Evolutionary conservation across 2,329 filamentous ascomycete species (phyloP).

Genomic region (Arthroderma sp.): DNA sequence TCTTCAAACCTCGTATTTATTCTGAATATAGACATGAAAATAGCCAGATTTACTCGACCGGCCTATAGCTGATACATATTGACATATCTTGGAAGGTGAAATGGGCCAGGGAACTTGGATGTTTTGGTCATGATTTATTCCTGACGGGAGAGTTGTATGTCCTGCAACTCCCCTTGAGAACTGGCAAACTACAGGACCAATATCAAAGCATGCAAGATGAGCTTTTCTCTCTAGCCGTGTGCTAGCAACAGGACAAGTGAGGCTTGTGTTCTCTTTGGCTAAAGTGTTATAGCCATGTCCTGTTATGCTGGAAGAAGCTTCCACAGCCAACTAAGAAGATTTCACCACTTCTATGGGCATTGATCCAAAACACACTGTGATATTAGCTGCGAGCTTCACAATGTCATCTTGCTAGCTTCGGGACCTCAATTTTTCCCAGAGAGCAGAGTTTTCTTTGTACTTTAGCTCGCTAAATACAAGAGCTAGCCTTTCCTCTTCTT

Average conservation of each 20-base stretch:
- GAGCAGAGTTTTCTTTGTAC: neutral
- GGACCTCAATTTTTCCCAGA: neutral
- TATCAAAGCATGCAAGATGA: neutral
- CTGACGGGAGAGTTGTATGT: no score
- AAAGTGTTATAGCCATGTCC: neutral
- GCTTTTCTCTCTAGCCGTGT: neutral
- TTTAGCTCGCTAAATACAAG: neutral
- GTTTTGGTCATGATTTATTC: no score
- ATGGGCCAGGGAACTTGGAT: no score
- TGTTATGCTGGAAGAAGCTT: neutral
- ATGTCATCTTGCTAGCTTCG: neutral
- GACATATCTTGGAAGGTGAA: no score
- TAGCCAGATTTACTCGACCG: no score
- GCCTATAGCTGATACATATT: no score
- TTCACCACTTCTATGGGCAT: neutral
- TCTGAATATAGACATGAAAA: no score
- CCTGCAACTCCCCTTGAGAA: neutral
- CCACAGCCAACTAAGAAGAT: neutral
- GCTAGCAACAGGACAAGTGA: neutral
- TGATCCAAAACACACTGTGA: neutral
- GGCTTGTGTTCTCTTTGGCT: neutral
- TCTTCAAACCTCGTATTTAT: no score
- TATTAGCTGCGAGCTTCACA: neutral
- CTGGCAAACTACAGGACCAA: neutral
- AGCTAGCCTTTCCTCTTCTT: neutral